Conservation (phyloP, 2,329 filamentous ascomycete species). For the Pseudocercospora pini-densiflorae region DNA sequence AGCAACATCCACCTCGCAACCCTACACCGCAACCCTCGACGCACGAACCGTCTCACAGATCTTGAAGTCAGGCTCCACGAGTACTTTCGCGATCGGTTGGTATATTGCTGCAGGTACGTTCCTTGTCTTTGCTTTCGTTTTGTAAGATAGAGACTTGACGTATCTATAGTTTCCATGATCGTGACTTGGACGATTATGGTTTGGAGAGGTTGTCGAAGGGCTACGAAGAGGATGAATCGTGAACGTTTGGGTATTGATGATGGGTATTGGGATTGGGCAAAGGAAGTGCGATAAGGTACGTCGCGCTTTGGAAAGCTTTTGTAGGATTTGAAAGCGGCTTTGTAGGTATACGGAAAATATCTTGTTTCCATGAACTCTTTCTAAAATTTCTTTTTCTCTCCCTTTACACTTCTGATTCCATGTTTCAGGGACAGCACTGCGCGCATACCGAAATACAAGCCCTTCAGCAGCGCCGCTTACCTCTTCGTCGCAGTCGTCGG, state of each 20-base stretch:
- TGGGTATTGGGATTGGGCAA: slow-evolving; percentile 5
- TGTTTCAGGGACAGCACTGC: too few species aligned
- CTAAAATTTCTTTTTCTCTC: too few species aligned
- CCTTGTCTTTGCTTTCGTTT: not conserved
- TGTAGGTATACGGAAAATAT: too few species aligned
- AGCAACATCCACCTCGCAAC: not conserved
- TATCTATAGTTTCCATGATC: not conserved
- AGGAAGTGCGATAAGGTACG: not conserved
- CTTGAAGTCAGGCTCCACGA: not conserved
- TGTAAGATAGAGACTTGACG: not conserved
- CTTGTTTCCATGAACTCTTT: too few species aligned
- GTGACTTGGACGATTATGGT: not conserved
- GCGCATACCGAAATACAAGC: too few species aligned
- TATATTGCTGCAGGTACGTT: slow-evolving; percentile 4
- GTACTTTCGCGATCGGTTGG: not conserved
- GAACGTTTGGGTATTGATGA: not conserved
- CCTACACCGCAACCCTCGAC: not conserved
- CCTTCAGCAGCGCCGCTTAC: too few species aligned
- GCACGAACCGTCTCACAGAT: not conserved
- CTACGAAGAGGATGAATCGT: not conserved
- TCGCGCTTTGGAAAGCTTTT: too few species aligned
- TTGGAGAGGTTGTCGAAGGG: not conserved
- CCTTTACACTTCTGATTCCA: too few species aligned
- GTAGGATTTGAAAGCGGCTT: too few species aligned
- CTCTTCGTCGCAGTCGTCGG: too few species aligned